phyloP scores from a whole-genome alignment of 805 yeast genomes.

The Barnettozyma wickerhamii region DNA sequence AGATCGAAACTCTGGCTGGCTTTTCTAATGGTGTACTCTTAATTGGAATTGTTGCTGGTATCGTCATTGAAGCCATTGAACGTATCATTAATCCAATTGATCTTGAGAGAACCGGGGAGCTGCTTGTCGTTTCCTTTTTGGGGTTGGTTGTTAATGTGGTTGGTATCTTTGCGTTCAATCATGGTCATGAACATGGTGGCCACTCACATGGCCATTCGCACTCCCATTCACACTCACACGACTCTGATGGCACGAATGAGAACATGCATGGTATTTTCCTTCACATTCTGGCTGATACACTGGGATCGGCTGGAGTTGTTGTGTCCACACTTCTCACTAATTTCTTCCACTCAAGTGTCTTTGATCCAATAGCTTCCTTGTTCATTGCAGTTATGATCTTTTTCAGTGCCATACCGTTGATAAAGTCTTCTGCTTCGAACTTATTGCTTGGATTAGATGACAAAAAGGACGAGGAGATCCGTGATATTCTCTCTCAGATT shows the following conservation, averaged over 20 bases:
- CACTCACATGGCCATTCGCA: conserved; percentile 40
- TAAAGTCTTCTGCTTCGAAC: conserved; percentile 74
- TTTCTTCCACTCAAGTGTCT: conserved; percentile 60
- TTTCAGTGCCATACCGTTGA: conserved; percentile 76
- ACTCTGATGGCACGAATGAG: conserved; percentile 37
- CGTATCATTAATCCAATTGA: conserved; percentile 74
- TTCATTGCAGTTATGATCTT: conserved; percentile 80
- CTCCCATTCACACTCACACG: conserved; percentile 29
- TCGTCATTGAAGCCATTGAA: conserved; percentile 80
- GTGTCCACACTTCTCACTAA: conserved; percentile 77
- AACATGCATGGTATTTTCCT: conserved; percentile 93
- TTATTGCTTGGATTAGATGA: conserved; percentile 59
- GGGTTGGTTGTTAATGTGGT: conserved; percentile 87
- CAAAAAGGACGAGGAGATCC: conserved; percentile 56
- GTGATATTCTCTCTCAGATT: conserved; percentile 64
- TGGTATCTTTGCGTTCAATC: conserved; percentile 93
- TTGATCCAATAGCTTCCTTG: conserved; percentile 91
- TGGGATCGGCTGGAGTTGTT: conserved; percentile 98
- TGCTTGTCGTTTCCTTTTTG: conserved; percentile 75
- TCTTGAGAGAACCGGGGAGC: conserved; percentile 75
- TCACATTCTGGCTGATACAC: conserved; percentile 91
- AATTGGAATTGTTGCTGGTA: conserved; percentile 85
- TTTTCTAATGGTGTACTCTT: conserved; percentile 90
- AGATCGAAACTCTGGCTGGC: conserved; percentile 90
- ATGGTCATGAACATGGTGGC: conserved; percentile 55